These are phyloP conservation scores for Candida vaughaniae DNA, from an alignment of 805 yeast species.

Conservation along the genomic window DNA sequence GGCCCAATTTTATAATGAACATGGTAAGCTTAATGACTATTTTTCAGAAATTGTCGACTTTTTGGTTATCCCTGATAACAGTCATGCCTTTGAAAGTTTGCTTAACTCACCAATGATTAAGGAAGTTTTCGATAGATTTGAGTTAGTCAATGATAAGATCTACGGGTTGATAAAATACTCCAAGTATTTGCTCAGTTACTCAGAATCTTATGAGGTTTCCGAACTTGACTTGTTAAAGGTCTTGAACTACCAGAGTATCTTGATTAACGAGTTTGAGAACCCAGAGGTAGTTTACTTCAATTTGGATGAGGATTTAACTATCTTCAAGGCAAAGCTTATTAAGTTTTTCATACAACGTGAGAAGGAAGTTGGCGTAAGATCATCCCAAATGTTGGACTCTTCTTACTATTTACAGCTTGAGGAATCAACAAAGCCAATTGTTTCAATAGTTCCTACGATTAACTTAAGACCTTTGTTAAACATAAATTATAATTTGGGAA, in stretches of 20 bases:
- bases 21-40: conserved; percentile 25
- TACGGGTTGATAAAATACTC: conserved; percentile 30
- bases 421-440: conserved; percentile 11
- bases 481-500: conserved; percentile 26
- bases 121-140: conserved; percentile 24
- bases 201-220: not conserved
- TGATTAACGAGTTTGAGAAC: conserved; percentile 38
- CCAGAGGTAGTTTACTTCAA: conserved; percentile 38
- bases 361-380: not conserved
- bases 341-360: not conserved
- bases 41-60: conserved; percentile 29
- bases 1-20: conserved; percentile 20
- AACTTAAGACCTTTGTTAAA: conserved; percentile 29
- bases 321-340: conserved; percentile 15
- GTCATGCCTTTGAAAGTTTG: conserved; percentile 15
- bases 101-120: conserved; percentile 30
- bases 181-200: conserved; percentile 19
- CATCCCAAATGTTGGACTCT: not conserved
- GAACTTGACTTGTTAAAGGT: conserved; percentile 6
- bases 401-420: conserved; percentile 4
- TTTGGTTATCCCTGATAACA: conserved; percentile 15
- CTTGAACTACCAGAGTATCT: conserved; percentile 26
- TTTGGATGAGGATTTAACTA: conserved; percentile 21
- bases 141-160: conserved; percentile 29
- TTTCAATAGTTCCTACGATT: conserved; percentile 2